Base-by-base conservation (phyloP, 2,329 filamentous ascomycete species). In the Sporothrix mexicana region DNA sequence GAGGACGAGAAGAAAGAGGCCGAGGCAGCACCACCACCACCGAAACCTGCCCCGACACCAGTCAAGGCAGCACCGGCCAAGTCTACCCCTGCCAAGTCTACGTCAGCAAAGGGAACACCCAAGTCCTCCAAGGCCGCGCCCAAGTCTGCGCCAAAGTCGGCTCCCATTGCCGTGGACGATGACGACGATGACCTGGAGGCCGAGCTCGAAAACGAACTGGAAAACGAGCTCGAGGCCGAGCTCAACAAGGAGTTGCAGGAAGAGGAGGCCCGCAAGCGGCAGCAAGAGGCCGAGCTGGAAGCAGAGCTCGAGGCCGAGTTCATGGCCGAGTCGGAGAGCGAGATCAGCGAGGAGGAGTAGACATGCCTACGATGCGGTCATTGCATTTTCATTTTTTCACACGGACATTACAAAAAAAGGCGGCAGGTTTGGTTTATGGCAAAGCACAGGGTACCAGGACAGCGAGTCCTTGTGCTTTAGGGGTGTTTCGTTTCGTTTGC, bases 311-410 rank as follows among this genome's bases (percentile, higher is more conserved):
- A 88, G 76, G 87, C 87, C 8, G 85, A 85, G 53, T 81, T 88
- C 49, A 81, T 76, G 70, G 76, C 83, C 49, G 88, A 89, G 20
- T 81, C 84, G 70, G 89, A 91, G 79, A 91, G 89, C 76, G 88
- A 90, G 76, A 88, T 91, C 71, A 91, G 89, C 76, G 89, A 91
- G 78, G 89, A 91, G 79, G 89, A 91, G 78, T 91, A 81, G 75
- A 25, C 17, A 12, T 23, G 64, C 13, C 1, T 12, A 6, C n/a
- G 36, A n/a, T 23, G 15, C 8, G 51, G 20, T n/a, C 0, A 12
- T 10, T 30, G 23, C 12, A 9, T 7, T n/a, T 1, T 45, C 59
- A 36, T 70, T 23, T 51, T 36, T 36, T 12, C 23, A 43, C 23
- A 23, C 36, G 41, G 17, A 62, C 9, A 17, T 10, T 43, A 45